Percentiles rank a stretch among this genome's conserved stretches.
phyloP scores from a whole-genome alignment of 2,329 filamentous ascomycete species.

The Hymenoscyphus occultus region DNA sequence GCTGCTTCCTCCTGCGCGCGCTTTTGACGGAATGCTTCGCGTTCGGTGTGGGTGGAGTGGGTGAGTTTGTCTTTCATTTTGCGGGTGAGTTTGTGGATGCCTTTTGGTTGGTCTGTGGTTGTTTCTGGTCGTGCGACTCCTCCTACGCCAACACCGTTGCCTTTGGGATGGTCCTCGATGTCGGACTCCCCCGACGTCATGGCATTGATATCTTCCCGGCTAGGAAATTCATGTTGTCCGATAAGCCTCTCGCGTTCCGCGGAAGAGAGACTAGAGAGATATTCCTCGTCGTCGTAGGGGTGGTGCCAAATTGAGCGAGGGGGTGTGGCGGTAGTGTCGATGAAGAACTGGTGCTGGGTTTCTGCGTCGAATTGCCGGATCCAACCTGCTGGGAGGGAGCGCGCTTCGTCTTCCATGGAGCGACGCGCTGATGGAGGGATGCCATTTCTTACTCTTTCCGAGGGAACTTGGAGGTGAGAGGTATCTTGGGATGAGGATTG shows the following conservation, averaged over 20 bases:
- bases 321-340: slow-evolving; percentile 53
- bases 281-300: slow-evolving; percentile 57
- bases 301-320: slow-evolving; percentile 60
- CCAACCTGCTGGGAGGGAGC: slow-evolving; percentile 55
- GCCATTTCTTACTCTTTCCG: slow-evolving; percentile 44
- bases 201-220: slow-evolving; percentile 41
- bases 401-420: slow-evolving; percentile 60
- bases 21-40: slow-evolving; percentile 44
- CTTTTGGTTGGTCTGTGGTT: slow-evolving; percentile 29
- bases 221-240: slow-evolving; percentile 37
- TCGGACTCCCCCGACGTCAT: slow-evolving; percentile 45
- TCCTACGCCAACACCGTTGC: no score
- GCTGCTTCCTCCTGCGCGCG: slow-evolving; percentile 49
- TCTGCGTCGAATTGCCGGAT: slow-evolving; percentile 53
- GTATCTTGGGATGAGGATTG: slow-evolving; percentile 27
- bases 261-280: slow-evolving; percentile 46
- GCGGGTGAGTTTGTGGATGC: slow-evolving; percentile 48
- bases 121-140: slow-evolving; percentile 17
- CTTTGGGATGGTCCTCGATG: slow-evolving; percentile 28
- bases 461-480: slow-evolving; percentile 29
- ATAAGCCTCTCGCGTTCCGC: slow-evolving; percentile 49
- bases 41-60: slow-evolving; percentile 52
- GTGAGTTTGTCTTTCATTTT: slow-evolving; percentile 60
- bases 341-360: slow-evolving; percentile 59
- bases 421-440: slow-evolving; percentile 51